These are phyloP conservation scores for Straminergon stramineum DNA, from an alignment of 225 moss, liverwort and hornwort species.

Conservation along the genomic window DNA sequence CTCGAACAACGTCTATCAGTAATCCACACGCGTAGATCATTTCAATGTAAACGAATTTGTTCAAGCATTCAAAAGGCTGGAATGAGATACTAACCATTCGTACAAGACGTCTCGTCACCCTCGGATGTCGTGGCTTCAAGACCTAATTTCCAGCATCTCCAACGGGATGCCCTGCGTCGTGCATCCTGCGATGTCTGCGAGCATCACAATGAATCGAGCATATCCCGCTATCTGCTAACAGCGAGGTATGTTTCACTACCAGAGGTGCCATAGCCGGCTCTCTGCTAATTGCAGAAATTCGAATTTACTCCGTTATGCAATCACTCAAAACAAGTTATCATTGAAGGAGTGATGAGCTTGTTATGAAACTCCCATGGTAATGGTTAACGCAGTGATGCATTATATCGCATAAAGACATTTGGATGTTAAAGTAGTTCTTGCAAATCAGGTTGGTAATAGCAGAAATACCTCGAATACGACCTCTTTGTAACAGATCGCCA, in stretches of 20 bases:
- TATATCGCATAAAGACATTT: background rate
- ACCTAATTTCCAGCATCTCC: background rate
- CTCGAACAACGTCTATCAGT: background rate
- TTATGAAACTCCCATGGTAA: background rate
- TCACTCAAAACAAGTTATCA: background rate
- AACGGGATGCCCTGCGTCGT: background rate
- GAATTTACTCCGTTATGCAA: background rate
- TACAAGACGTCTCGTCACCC: background rate
- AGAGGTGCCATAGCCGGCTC: background rate
- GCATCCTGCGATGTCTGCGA: background rate
- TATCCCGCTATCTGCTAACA: background rate
- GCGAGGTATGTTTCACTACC: background rate
- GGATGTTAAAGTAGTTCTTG: background rate
- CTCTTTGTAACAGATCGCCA: background rate
- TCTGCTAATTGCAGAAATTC: background rate
- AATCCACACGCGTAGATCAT: background rate
- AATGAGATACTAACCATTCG: background rate
- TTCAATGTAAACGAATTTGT: background rate
- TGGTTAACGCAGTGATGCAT: background rate
- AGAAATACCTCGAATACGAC: background rate
- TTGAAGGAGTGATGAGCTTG: background rate
- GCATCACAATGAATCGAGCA: background rate
- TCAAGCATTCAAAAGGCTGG: background rate
- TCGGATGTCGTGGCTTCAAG: background rate
- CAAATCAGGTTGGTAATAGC: background rate